phyloP scores from a whole-genome alignment of 139 green algal genomes.

The Chlamydomonas urium region DNA sequence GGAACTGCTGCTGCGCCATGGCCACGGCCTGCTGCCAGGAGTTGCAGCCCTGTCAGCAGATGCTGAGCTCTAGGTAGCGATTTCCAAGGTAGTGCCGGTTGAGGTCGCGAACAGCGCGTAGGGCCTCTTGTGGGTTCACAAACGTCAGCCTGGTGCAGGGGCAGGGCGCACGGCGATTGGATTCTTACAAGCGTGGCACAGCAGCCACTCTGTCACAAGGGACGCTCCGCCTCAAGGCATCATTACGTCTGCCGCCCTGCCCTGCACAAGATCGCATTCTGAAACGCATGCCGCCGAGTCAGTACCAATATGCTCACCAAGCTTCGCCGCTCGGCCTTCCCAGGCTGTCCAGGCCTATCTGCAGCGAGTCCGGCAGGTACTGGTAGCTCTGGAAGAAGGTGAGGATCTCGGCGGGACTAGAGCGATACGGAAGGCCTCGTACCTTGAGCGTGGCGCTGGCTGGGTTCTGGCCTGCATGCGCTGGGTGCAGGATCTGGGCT shows the following conservation, averaged over 20 bases:
- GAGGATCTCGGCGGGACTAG: conserved; percentile 33
- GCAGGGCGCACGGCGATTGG: too few relatives aligned
- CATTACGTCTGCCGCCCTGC: too few relatives aligned
- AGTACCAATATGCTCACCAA: too few relatives aligned
- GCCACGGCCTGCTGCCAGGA: too few relatives aligned
- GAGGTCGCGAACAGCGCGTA: conserved; percentile 45
- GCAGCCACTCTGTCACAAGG: too few relatives aligned
- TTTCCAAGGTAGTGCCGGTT: conserved; percentile 59
- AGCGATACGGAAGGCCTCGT: conserved; percentile 58
- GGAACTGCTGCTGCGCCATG: too few relatives aligned
- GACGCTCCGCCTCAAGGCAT: too few relatives aligned
- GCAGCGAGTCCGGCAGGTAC: conserved; percentile 51
- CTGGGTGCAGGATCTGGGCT: not conserved
- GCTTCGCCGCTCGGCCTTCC: conserved; percentile 53
- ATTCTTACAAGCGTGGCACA: too few relatives aligned
- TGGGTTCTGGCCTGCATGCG: too few relatives aligned
- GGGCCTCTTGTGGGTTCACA: conserved; percentile 35
- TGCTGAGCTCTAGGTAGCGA: conserved; percentile 55
- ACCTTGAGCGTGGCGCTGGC: conserved; percentile 38
- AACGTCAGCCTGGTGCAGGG: conserved; percentile 63
- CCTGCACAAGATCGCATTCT: too few relatives aligned
- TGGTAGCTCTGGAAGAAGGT: conserved; percentile 59
- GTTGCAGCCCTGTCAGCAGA: too few relatives aligned
- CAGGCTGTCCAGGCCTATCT: conserved; percentile 55
- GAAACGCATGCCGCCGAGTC: too few relatives aligned